Percentiles rank a stretch among this genome's conserved stretches.
Evolutionary conservation across 352 stramenopile genomes (phyloP).

Genomic region (Phytopythium aichiense): DNA sequence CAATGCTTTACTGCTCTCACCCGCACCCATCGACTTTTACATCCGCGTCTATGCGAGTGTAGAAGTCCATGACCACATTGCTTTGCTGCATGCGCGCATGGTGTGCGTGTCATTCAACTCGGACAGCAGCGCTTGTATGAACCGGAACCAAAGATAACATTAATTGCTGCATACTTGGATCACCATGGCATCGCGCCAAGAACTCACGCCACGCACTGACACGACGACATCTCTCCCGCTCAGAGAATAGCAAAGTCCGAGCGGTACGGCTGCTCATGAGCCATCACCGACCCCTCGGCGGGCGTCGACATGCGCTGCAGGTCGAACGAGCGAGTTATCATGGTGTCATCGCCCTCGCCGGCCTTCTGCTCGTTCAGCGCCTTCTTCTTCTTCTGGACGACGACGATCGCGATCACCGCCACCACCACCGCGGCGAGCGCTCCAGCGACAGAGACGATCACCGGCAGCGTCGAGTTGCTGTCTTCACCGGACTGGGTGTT

Average conservation of each 20-base stretch:
- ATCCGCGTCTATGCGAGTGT: too few species aligned
- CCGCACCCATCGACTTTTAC: too few species aligned
- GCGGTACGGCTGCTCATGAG: background rate
- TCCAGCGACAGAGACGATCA: slow-evolving; percentile 21
- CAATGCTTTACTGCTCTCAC: too few species aligned
- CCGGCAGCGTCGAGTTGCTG: slow-evolving; percentile 15
- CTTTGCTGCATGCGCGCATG: background rate
- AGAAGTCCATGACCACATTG: too few species aligned
- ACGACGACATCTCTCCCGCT: background rate
- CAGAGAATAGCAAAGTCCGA: slow-evolving; percentile 8
- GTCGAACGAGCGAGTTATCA: slow-evolving; percentile 15
- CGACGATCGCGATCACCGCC: slow-evolving; percentile 18
- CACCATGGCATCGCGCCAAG: background rate
- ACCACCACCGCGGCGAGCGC: slow-evolving; percentile 13
- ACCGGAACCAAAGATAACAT: background rate
- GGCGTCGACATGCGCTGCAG: slow-evolving; percentile 16
- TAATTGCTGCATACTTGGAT: background rate
- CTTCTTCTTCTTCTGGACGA: slow-evolving; percentile 21
- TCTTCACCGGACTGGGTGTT: slow-evolving; percentile 15
- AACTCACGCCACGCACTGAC: background rate
- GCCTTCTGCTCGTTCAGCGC: slow-evolving; percentile 20
- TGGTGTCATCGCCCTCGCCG: slow-evolving; percentile 4
- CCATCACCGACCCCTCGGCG: background rate
- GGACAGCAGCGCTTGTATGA: background rate
- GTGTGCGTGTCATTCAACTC: too few species aligned